These are phyloP conservation scores for Cyberlindnera saturnus DNA, from an alignment of 805 yeast genomes.

Conservation along the genomic window DNA sequence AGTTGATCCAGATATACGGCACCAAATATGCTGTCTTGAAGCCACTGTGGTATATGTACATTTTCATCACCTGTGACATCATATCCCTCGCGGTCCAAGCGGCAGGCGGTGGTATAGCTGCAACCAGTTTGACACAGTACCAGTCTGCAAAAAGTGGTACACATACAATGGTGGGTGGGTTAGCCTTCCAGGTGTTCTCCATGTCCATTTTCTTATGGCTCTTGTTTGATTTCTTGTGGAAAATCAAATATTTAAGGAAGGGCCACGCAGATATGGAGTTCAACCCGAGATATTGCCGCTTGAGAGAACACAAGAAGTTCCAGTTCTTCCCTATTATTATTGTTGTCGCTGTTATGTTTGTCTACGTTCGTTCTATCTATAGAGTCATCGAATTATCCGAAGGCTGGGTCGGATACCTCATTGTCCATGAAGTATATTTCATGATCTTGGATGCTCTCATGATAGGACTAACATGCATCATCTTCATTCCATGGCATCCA, in stretches of 20 bases:
- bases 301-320: slow-evolving; percentile 34
- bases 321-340: slow-evolving; percentile 38
- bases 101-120: slow-evolving; percentile 68
- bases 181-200: slow-evolving; percentile 68
- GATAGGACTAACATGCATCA: slow-evolving; percentile 44
- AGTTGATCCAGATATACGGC: no score
- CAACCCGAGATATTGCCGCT: slow-evolving; percentile 27
- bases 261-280: slow-evolving; percentile 26
- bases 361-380: slow-evolving; percentile 64
- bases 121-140: slow-evolving; percentile 19
- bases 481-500: slow-evolving; percentile 56
- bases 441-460: slow-evolving; percentile 57
- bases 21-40: no score
- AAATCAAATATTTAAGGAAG: slow-evolving; percentile 28
- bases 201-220: slow-evolving; percentile 55
- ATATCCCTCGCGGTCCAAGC: slow-evolving; percentile 63
- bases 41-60: slow-evolving; percentile 56
- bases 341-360: slow-evolving; percentile 40
- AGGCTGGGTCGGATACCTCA: slow-evolving; percentile 70
- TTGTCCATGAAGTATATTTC: slow-evolving; percentile 53
- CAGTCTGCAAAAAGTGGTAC: slow-evolving; percentile 38
- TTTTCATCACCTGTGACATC: slow-evolving; percentile 64
- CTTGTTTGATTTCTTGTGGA: no score
- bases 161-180: no score
- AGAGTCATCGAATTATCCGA: slow-evolving; percentile 65